Conservation (phyloP, 805 yeast genomes). For the Ogataea methanolica region DNA sequence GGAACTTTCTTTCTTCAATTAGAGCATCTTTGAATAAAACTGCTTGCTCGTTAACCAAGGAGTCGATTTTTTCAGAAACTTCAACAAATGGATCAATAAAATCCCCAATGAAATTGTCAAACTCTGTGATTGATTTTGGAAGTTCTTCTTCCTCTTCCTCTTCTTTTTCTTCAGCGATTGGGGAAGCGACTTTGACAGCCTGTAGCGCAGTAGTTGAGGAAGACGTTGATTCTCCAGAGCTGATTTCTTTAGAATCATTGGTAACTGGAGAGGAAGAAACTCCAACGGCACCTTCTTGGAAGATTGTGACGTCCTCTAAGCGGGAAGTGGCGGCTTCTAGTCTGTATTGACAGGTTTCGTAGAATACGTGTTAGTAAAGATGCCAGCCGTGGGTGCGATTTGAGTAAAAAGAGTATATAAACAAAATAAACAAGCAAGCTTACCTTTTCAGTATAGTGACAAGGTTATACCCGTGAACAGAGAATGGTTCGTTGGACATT, state of each 20-base stretch:
- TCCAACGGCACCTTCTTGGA: constrained; percentile 50
- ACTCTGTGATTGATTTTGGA: constrained; percentile 46
- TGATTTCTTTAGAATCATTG: constrained; percentile 1
- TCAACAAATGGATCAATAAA: constrained; percentile 57
- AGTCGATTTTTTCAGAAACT: constrained; percentile 49
- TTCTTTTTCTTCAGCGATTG: not conserved
- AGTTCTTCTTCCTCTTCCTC: constrained; percentile 20
- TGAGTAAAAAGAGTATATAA: not conserved
- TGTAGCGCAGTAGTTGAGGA: constrained; percentile 15
- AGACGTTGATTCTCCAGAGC: constrained; percentile 13
- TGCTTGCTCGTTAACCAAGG: constrained; percentile 55
- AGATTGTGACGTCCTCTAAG: constrained; percentile 80
- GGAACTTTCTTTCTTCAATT: constrained; percentile 51
- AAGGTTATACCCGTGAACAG: constrained; percentile 79
- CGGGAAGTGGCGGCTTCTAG: constrained; percentile 93
- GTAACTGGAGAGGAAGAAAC: constrained; percentile 6
- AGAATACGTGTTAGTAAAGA: not conserved
- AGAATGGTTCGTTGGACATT: constrained; percentile 36
- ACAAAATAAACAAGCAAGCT: constrained; percentile 13
- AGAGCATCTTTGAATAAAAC: constrained; percentile 48
- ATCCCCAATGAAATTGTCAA: constrained; percentile 48
- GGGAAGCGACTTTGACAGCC: constrained; percentile 17
- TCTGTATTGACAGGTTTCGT: constrained; percentile 30
- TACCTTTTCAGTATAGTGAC: constrained; percentile 71
- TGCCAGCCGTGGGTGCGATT: too few relatives aligned